Base-by-base conservation (phyloP, 352 stramenopile species). In the Pythium rhizo-oryzae region DNA sequence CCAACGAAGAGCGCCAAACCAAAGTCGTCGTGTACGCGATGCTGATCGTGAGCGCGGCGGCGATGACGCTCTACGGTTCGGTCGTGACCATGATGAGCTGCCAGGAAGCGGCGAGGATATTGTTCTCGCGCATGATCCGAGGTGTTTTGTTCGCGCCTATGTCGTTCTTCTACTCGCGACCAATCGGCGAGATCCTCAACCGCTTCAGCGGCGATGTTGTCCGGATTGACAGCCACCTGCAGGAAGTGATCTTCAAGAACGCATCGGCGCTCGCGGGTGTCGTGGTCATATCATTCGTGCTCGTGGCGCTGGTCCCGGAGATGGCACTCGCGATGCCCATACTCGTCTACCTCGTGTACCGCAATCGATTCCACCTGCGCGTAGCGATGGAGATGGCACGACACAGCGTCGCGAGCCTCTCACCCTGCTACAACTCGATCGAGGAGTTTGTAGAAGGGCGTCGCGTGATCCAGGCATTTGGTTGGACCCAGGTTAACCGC, bases 261-360 rank as follows among this genome's bases (percentile, higher is more conserved):
- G 60, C 55, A 4, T 47, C 67, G 25, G 51, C 67, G 7, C 44
- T 73, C 25, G 55, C 54, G 11, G 67, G 67, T 9, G 49, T 60
- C 4, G 23, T 68, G 24, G 30, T 49, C 76, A 91, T 64, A n/a
- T 79, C 16, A 21, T 39, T 65, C 28, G 46, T 67, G 13, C 65
- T 67, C 7, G 62, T 67, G 54, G 41, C 64, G 9, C 11, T 72
- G 85, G 71, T 67, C 53, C 92, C 46, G 71, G 76, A 62, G 76
- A 96, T 70, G 57, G 67, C 93, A 5, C 60, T 91, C 21, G 69
- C 93, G 25, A 50, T 93, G 24, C 87, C 87, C 19, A 71, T 95
- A 80, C 13, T 96, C 89, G 69, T 83, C 82, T 55, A 54, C 41
- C 30, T 80, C 11, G 37, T 69, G 61, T 49, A 61, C 52, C 73